A percentile compares a stretch with the other conserved stretches of the same genome.
These are phyloP conservation scores for Trifolium fragiferum DNA, from an alignment of 306 rosid genomes.

Conservation along the genomic window DNA sequence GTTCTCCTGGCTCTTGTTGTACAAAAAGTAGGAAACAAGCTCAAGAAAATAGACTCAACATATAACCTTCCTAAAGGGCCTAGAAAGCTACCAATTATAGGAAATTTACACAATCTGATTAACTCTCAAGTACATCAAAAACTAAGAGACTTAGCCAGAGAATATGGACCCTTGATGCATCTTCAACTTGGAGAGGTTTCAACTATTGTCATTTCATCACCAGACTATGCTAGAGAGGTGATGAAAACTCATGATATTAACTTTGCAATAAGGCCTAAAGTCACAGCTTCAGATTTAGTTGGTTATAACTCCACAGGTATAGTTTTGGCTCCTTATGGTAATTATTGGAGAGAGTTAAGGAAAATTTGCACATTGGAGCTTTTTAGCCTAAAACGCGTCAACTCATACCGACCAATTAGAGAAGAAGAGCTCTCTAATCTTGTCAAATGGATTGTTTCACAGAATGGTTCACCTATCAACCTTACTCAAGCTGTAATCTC, in stretches of 20 bases:
- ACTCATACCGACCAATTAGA: neutral
- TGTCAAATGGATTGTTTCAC: neutral
- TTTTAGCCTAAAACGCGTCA: neutral
- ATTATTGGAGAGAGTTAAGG: neutral
- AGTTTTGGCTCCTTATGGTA: neutral
- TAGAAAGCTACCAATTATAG: neutral
- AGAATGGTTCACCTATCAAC: neutral
- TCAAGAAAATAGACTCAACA: neutral
- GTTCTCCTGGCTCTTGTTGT: neutral
- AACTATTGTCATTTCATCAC: neutral
- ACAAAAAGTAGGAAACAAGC: neutral
- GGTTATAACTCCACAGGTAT: too few relatives aligned
- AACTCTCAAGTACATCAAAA: neutral
- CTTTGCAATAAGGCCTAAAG: neutral
- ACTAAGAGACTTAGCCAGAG: neutral
- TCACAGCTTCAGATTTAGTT: neutral
- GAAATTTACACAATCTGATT: neutral
- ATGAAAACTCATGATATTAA: neutral
- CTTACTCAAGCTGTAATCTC: neutral
- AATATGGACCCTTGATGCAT: neutral
- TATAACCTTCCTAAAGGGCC: neutral
- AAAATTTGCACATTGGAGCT: neutral
- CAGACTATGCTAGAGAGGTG: neutral
- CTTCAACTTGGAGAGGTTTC: neutral
- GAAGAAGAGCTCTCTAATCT: neutral